Evolutionary conservation across 768 basidiomycete species (phyloP), one percentile per base, ranked within the genome.

Genomic region (Exsudoporus frostii): DNA sequence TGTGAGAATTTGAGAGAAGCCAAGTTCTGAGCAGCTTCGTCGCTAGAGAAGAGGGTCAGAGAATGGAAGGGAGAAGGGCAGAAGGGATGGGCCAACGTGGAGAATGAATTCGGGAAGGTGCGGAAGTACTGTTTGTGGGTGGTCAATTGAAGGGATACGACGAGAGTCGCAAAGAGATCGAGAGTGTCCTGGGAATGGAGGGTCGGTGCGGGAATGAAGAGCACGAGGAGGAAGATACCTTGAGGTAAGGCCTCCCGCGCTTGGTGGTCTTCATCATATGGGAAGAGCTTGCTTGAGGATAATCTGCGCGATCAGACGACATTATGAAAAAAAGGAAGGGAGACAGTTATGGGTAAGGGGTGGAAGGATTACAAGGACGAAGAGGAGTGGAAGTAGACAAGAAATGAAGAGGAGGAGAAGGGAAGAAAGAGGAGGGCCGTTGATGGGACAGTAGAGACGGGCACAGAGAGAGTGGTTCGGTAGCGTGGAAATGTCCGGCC

Each of bases 201-300:
- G 10, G 45, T 43, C 1, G 1, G 52, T 39, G 38, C 37, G 49
- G 46, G 51, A 52, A 50, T 20, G 59, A 63, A 55, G 43, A 39
- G 17, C 19, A n/a, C 5, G 0, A 15, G 25, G 11, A 39, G 3
- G 30, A 39, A 66, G 66, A 57, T 51, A 90, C 94, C 84, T 95
- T 96, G 71, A 95, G 82, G 71, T 86, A 97, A 14, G 94, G 94
- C 62, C 94, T 81, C 56, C 94, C 94, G 66, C 94, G 85, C 78
- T 92, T 92, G 68, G 94, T 96, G 14, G 91, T 96, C 83, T 96
- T 95, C 94, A 98, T 97, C 90, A 96, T 91, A 72, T 96, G 94
- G 25, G 90, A 92, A 38, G 88, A 84, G 59, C 81, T 82, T 38
- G 82, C 77, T 62, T 80, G 79, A 69, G 65, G 64, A n/a, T 42